Base-by-base conservation (phyloP, 2,329 filamentous ascomycete species). In the Chaetomium sp. region DNA sequence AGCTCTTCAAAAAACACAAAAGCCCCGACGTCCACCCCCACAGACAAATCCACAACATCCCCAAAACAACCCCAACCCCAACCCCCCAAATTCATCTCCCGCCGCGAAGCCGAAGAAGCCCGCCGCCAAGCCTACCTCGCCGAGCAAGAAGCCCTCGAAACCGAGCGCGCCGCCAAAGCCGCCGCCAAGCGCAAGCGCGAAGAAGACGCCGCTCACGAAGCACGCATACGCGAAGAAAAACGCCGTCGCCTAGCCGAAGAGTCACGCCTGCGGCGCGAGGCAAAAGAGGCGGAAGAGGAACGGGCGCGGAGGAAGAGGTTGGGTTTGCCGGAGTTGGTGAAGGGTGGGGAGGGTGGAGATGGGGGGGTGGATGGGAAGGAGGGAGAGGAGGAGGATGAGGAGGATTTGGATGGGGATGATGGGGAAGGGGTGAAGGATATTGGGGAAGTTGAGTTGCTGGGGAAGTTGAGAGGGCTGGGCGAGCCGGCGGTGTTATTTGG, bases 111-210 rank as follows among this genome's bases (percentile, higher is more conserved):
- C 63, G 94, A 99, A 77, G 87, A 88, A 52, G 84, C 88, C 65
- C 86, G 94, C 52, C 78, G 88, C 67, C 86, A 85, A 41, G 83
- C 85, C 58, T 99, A 99, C 74, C 76, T 84, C 1, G 86, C 87
- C 11, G 90, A 95, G 65, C 91, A 97, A 70, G 82, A 84, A 61
- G 81, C 81, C 4, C 76, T 89, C 52, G 88, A 91, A 63, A 79
- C 77, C 41, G 85, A 89, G 66, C 88, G 89, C 34, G 77, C 84
- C 57, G 82, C 86, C 59, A 85, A 84, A 61, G 76, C 82, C 1
- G 79, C 81, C 1, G 85, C 87, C 64, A 97, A 97, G 74, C 88
- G 92, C 63, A 94, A 95, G 71, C 81, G 84, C 32, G 92, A 97
- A 53, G 91, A 96, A 38, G 91, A 96, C 33, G 87, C 88, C 55